phyloP scores from a whole-genome alignment of 495 filamentous ascomycete species.

The Immersiella caudata region DNA sequence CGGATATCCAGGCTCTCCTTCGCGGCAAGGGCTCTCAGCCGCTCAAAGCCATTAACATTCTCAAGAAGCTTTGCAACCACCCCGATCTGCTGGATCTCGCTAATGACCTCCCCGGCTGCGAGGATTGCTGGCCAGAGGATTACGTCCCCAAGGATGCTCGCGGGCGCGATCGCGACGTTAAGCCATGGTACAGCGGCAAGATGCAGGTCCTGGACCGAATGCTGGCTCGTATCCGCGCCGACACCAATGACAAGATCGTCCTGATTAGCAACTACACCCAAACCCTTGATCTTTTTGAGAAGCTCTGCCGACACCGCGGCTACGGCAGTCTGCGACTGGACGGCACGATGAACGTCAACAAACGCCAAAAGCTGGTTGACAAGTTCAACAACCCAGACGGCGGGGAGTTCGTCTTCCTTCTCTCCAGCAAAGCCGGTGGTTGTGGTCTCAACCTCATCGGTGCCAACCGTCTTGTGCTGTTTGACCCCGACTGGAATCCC shows the following conservation, averaged over 20 bases:
- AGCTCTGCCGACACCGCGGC: slow-evolving; percentile 77
- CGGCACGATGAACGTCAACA: slow-evolving; percentile 96
- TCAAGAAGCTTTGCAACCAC: slow-evolving; percentile 99
- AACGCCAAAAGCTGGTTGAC: slow-evolving; percentile 95
- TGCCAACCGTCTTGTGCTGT: slow-evolving; percentile 93
- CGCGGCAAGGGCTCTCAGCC: slow-evolving; percentile 95
- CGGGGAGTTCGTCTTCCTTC: slow-evolving; percentile 88
- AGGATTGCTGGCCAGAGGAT: slow-evolving; percentile 81
- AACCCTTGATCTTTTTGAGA: slow-evolving; percentile 93
- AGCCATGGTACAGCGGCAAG: slow-evolving; percentile 96
- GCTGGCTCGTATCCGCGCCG: slow-evolving; percentile 92
- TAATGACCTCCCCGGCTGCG: slow-evolving; percentile 83
- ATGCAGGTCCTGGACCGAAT: slow-evolving; percentile 98
- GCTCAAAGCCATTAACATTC: slow-evolving; percentile 90
- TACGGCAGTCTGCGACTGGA: slow-evolving; percentile 92
- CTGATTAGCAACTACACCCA: slow-evolving; percentile 98
- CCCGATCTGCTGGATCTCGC: slow-evolving; percentile 88
- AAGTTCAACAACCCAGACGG: slow-evolving; percentile 97
- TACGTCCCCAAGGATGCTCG: slow-evolving; percentile 85
- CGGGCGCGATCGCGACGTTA: slow-evolving; percentile 88
- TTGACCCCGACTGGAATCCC: slow-evolving; percentile 99
- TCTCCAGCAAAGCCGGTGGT: slow-evolving; percentile 95
- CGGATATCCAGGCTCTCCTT: slow-evolving; percentile 89
- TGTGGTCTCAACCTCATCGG: slow-evolving; percentile 97
- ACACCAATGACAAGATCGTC: slow-evolving; percentile 99